Conservation (phyloP, 345 rosid genomes). For the Melaleuca quinquenervia region DNA sequence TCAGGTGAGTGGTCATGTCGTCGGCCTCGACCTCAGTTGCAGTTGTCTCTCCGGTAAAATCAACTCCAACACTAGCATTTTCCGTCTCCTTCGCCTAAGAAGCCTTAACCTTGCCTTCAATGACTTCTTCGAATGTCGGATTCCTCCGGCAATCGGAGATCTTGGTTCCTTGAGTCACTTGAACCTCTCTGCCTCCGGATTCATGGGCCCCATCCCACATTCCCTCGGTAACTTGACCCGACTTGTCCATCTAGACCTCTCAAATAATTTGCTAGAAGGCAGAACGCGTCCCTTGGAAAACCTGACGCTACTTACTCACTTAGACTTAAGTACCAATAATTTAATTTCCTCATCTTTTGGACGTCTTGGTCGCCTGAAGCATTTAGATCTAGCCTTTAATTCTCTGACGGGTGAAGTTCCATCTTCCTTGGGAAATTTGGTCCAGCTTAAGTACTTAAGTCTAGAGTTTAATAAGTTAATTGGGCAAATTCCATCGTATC, state of each 20-base stretch:
- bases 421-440: neutral
- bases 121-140: neutral
- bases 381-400: neutral
- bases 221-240: neutral
- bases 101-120: neutral
- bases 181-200: rapidly evolving
- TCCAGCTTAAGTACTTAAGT: neutral
- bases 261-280: neutral
- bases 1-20: neutral
- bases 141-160: neutral
- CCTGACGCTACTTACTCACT: neutral
- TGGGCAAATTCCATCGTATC: too few relatives aligned
- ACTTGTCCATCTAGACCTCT: neutral
- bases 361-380: neutral
- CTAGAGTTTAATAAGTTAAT: neutral
- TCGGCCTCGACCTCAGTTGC: neutral
- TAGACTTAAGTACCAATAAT: too few relatives aligned
- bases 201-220: neutral
- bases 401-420: neutral
- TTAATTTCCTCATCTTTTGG: neutral
- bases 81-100: neutral
- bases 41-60: neutral
- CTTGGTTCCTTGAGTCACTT: neutral
- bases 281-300: neutral
- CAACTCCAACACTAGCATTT: neutral